phyloP scores from a whole-genome alignment of 2,329 filamentous ascomycete species.

The Colletotrichum sansevieriae region DNA sequence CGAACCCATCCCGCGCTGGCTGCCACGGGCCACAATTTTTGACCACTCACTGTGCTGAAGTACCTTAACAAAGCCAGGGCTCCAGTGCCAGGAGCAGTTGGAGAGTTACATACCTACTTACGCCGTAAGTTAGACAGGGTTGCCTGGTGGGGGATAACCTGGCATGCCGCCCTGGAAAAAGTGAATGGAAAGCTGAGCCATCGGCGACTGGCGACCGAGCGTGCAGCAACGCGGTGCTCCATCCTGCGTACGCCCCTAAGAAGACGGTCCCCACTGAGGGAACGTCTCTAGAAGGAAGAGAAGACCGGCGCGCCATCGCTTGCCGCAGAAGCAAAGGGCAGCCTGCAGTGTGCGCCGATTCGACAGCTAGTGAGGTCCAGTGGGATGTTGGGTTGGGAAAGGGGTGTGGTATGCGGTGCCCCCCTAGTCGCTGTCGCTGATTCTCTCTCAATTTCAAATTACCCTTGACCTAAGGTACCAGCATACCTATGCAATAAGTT shows the following conservation, averaged over 20 bases:
- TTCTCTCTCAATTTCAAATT: too few species aligned
- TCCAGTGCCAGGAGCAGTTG: constrained; percentile 16
- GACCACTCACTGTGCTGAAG: too few species aligned
- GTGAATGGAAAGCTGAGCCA: constrained; percentile 1
- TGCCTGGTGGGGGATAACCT: constrained; percentile 3
- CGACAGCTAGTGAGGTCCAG: background rate
- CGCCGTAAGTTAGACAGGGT: constrained; percentile 18
- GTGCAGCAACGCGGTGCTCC: constrained; percentile 28
- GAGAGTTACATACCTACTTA: too few species aligned
- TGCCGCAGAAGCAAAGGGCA: too few species aligned
- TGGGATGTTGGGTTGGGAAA: background rate
- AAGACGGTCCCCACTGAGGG: constrained; percentile 24
- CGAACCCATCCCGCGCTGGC: constrained; percentile 19
- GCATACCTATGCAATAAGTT: too few species aligned
- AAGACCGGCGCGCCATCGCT: constrained; percentile 2
- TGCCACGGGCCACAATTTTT: background rate
- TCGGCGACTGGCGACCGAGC: constrained; percentile 40
- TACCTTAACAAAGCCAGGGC: constrained; percentile 20
- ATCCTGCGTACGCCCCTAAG: background rate
- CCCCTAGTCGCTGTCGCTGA: too few species aligned
- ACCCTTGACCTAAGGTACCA: too few species aligned
- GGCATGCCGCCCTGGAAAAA: constrained; percentile 1
- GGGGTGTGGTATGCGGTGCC: too few species aligned
- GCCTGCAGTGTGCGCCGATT: constrained; percentile 7
- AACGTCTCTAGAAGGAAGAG: constrained; percentile 24